phyloP scores from a whole-genome alignment of 2,329 filamentous ascomycete genomes.

The Fusarium sp. region DNA sequence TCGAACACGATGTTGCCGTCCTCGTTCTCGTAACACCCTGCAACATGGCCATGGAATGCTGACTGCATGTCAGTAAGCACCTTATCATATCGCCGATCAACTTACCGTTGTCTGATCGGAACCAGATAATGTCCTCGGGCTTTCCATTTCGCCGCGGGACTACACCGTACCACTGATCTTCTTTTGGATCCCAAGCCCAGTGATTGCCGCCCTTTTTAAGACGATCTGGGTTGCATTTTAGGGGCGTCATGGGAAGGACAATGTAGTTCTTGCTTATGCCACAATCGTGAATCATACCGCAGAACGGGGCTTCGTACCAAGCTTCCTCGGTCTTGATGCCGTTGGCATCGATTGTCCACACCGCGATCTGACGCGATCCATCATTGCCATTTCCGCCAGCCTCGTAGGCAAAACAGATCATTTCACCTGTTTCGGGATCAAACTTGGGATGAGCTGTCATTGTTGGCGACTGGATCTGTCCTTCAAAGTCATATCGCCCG shows the following conservation, averaged over 20 bases:
- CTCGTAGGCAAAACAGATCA: conserved; percentile 12
- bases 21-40: conserved; percentile 14
- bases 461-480: neutral
- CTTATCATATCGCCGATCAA: fast-evolving
- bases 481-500: conserved; percentile 2
- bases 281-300: conserved; percentile 19
- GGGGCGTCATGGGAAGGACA: conserved; percentile 9
- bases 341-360: neutral
- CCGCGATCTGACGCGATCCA: neutral
- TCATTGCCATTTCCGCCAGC: conserved; percentile 3
- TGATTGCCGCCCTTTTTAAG: conserved; percentile 11
- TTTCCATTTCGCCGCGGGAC: conserved; percentile 8
- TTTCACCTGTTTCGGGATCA: neutral
- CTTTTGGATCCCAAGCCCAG: conserved; percentile 9
- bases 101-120: conserved; percentile 13
- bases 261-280: conserved; percentile 19
- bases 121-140: conserved; percentile 4
- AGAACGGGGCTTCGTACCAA: conserved; percentile 16
- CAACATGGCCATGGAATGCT: conserved; percentile 24
- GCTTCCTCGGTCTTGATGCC: neutral
- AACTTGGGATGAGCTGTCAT: conserved; percentile 18
- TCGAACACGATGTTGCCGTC: conserved; percentile 17
- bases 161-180: conserved; percentile 1
- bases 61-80: neutral
- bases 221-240: neutral